These are phyloP conservation scores for Neonectria magnoliae DNA, from an alignment of 2,329 filamentous ascomycete species.

Conservation along the genomic window DNA sequence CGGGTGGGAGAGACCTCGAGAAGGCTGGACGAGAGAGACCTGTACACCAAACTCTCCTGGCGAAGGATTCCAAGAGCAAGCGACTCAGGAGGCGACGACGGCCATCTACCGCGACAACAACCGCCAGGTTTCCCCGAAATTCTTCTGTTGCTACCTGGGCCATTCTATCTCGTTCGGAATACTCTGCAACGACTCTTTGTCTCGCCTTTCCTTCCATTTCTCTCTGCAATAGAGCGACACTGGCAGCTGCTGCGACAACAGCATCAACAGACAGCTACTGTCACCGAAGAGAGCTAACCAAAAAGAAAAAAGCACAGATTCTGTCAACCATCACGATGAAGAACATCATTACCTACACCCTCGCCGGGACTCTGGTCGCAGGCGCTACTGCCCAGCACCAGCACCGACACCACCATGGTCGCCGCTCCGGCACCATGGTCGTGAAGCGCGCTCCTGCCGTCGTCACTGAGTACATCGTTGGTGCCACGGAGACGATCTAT, in stretches of 20 bases:
- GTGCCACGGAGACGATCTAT: conserved; percentile 75
- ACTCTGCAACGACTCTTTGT: not conserved
- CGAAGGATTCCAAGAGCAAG: not conserved
- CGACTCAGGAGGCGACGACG: conserved; percentile 6
- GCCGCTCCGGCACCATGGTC: conserved; percentile 60
- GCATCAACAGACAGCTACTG: conserved; percentile 2
- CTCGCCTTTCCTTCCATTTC: conserved; percentile 4
- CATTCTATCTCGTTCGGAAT: conserved; percentile 4
- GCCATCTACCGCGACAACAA: not conserved
- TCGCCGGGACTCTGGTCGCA: conserved; percentile 63
- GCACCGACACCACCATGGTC: conserved; percentile 69
- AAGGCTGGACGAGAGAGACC: conserved; percentile 2
- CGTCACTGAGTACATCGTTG: conserved; percentile 65
- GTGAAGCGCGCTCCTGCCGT: conserved; percentile 58
- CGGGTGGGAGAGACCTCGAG: not conserved
- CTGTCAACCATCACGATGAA: conserved; percentile 55
- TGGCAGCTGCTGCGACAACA: conserved; percentile 1
- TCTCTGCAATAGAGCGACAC: conserved; percentile 4
- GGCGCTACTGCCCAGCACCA: conserved; percentile 68
- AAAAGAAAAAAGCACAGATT: conserved; percentile 26
- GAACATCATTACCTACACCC: conserved; percentile 58
- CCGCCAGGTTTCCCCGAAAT: not conserved
- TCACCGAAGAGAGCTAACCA: conserved; percentile 30
- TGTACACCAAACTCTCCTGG: not conserved
- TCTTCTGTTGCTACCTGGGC: not conserved